Evolutionary conservation across 164 flowering plant species (phyloP).

Genomic region (Vitis cinerea): DNA sequence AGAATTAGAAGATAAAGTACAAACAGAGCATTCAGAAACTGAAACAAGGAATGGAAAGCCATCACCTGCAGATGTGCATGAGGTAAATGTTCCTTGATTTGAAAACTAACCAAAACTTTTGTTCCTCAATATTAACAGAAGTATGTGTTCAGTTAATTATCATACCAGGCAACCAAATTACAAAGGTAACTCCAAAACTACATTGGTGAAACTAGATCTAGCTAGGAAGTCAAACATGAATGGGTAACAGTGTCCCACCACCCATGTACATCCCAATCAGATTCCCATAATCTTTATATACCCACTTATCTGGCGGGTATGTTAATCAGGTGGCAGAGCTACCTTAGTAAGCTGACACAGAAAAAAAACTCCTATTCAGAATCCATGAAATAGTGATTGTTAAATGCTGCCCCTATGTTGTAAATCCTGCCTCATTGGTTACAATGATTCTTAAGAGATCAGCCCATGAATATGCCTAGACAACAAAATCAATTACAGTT

Average conservation of each 20-base stretch:
- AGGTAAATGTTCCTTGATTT: slow-evolving; percentile 40
- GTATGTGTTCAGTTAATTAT: too few species aligned
- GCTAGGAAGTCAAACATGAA: too few species aligned
- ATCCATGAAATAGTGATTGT: not conserved
- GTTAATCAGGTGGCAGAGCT: too few species aligned
- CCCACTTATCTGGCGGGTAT: too few species aligned
- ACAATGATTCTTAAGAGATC: not conserved
- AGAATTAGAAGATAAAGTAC: slow-evolving; percentile 79
- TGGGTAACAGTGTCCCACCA: too few species aligned
- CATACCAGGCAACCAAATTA: too few species aligned
- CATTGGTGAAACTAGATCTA: too few species aligned
- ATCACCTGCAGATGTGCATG: slow-evolving; percentile 70
- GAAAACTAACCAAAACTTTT: not conserved
- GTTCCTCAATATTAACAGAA: too few species aligned
- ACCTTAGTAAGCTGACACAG: too few species aligned
- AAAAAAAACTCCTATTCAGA: not conserved
- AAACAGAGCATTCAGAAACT: slow-evolving; percentile 47
- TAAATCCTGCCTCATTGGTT: not conserved
- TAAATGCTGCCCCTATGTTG: not conserved
- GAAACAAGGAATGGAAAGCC: slow-evolving; percentile 71
- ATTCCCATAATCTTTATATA: too few species aligned
- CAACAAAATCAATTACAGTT: not conserved
- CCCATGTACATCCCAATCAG: too few species aligned
- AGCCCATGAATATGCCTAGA: not conserved
- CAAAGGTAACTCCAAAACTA: too few species aligned